These are phyloP conservation scores for Cocos nucifera DNA, from an alignment of 176 grass and related monocot species.

Conservation along the genomic window DNA sequence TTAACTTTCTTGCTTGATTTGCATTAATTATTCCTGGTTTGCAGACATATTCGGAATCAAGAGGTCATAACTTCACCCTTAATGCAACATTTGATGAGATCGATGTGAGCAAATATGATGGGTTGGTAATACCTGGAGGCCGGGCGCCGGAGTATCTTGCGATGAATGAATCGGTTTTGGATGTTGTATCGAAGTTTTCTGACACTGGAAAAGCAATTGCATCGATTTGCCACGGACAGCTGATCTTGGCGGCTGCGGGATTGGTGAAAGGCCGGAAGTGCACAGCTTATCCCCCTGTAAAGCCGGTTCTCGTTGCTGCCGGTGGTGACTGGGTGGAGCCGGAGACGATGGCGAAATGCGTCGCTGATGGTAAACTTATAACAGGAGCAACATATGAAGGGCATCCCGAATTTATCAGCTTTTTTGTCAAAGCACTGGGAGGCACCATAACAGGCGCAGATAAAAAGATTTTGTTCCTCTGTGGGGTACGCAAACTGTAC, in stretches of 20 bases:
- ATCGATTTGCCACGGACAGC: conserved; percentile 81
- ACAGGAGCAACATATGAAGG: conserved; percentile 54
- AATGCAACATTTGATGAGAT: conserved; percentile 64
- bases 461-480: conserved; percentile 81
- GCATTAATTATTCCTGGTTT: background rate
- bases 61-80: conserved; percentile 82
- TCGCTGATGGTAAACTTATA: conserved; percentile 53
- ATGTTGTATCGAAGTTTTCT: conserved; percentile 48
- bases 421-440: conserved; percentile 81
- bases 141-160: conserved; percentile 88
- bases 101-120: conserved; percentile 41
- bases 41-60: conserved; percentile 79
- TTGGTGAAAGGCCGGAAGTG: conserved; percentile 49
- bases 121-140: conserved; percentile 80
- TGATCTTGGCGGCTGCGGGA: conserved; percentile 76
- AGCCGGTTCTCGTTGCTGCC: conserved; percentile 70
- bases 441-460: conserved; percentile 56
- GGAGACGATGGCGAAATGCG: conserved; percentile 50
- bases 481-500: conserved; percentile 50
- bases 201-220: conserved; percentile 54
- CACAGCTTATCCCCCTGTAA: conserved; percentile 55
- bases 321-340: conserved; percentile 80
- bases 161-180: conserved; percentile 48
- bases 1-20: conserved; percentile 14
- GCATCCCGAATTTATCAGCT: conserved; percentile 73